phyloP scores from a whole-genome alignment of 2,329 filamentous ascomycete genomes.

The Thielaviopsis punctulata region DNA sequence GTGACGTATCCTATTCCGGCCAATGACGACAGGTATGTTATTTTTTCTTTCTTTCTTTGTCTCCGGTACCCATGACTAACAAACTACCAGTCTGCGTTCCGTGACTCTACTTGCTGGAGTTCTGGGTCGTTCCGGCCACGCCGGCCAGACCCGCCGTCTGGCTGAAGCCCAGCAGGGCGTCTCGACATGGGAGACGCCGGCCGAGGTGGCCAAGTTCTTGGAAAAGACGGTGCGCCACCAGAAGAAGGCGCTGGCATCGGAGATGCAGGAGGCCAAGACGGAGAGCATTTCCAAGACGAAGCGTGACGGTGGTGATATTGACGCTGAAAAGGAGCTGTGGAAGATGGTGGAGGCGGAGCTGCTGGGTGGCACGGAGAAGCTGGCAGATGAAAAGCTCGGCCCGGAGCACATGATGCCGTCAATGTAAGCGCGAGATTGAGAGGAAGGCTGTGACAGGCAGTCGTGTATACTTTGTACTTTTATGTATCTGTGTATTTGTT shows the following conservation, averaged over 20 bases:
- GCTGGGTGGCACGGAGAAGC: slow-evolving; percentile 6
- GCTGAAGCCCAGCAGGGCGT: slow-evolving; percentile 41
- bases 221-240: slow-evolving; percentile 11
- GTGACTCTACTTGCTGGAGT: slow-evolving; percentile 70
- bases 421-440: slow-evolving; percentile 2
- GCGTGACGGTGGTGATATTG: slow-evolving; percentile 10
- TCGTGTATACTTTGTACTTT: slow-evolving; percentile 4
- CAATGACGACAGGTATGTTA: slow-evolving; percentile 73
- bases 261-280: slow-evolving; percentile 8
- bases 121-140: slow-evolving; percentile 67
- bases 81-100: slow-evolving; percentile 50
- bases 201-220: slow-evolving; percentile 26
- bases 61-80: not conserved
- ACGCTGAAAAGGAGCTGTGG: slow-evolving; percentile 11
- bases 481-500: not conserved
- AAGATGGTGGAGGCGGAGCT: slow-evolving; percentile 11
- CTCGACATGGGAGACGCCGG: slow-evolving; percentile 42
- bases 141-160: slow-evolving; percentile 52
- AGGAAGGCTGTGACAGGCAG: not conserved
- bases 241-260: slow-evolving; percentile 4
- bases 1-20: slow-evolving; percentile 94
- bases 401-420: slow-evolving; percentile 8
- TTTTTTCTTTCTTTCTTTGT: not conserved
- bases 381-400: slow-evolving; percentile 8
- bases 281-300: slow-evolving; percentile 7